phyloP scores from a whole-genome alignment of 108 stramenopile genomes.

The Aurantiochytrium sp. region DNA sequence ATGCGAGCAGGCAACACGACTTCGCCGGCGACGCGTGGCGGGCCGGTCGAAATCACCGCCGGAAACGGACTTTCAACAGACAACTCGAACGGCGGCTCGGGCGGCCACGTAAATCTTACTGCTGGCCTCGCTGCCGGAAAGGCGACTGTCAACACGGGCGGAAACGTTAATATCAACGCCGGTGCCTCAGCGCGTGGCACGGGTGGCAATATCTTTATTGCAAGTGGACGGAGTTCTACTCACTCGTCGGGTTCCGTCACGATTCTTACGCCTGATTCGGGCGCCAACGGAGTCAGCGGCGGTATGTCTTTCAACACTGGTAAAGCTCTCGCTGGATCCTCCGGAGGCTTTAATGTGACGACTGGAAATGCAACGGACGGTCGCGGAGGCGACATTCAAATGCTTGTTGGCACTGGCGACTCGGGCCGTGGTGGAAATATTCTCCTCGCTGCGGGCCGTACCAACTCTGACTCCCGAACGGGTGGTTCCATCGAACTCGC shows the following conservation, averaged over 20 bases:
- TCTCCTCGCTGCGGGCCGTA: not conserved
- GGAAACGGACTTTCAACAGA: slow-evolving; percentile 22
- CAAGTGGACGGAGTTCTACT: slow-evolving; percentile 17
- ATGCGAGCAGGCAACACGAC: slow-evolving; percentile 27
- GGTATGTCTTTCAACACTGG: slow-evolving; percentile 29
- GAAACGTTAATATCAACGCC: slow-evolving; percentile 26
- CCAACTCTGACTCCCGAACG: not conserved
- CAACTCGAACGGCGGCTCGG: slow-evolving; percentile 29
- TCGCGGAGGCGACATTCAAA: not conserved
- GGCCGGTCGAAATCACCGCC: slow-evolving; percentile 27
- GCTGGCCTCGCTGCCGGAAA: slow-evolving; percentile 38
- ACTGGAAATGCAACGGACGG: slow-evolving; percentile 33
- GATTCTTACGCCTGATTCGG: slow-evolving; percentile 27
- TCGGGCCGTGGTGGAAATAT: slow-evolving; percentile 19
- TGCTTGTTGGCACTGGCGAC: slow-evolving; percentile 21
- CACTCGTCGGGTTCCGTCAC: slow-evolving; percentile 23
- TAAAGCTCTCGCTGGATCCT: slow-evolving; percentile 12
- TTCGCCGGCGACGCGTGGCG: slow-evolving; percentile 16
- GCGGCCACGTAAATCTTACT: slow-evolving; percentile 34
- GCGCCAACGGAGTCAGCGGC: slow-evolving; percentile 25
- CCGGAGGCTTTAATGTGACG: slow-evolving; percentile 22
- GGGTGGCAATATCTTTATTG: slow-evolving; percentile 19
- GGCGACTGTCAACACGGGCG: slow-evolving; percentile 25
- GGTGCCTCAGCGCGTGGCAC: slow-evolving; percentile 19
- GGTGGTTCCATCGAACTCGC: not conserved